Evolutionary conservation across 768 basidiomycete species (phyloP), one percentile per base, ranked within the genome.

Genomic region (Cubamyces sp.): DNA sequence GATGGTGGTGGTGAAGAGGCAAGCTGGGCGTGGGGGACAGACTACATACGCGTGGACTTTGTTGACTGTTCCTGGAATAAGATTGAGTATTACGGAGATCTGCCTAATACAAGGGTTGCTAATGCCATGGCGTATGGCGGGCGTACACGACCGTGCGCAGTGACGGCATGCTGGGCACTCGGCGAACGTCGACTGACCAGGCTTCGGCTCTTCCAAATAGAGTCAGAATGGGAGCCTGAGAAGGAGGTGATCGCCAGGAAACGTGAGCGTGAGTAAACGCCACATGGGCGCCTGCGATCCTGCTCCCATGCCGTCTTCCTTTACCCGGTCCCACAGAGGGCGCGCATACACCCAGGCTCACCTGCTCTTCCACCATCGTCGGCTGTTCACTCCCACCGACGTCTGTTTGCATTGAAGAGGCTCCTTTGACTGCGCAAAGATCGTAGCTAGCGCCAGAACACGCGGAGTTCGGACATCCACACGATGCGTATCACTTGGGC

Each of bases 1-100:
- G 61, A 47, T 57, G 43, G 39, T 46, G 11, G 61, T 62, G 55
- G 43, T 52, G 34, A 52, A 18, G 55, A 42, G 39, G 25, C 53
- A 53, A 46, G 21, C 12, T 23, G 28, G 18, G 11, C 21, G 45
- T 34, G 54, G 21, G 25, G 25, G 14, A 26, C 25, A 15, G 14
- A 26, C 14, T 3, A 49, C 26, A n/a, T n/a, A n/a, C n/a, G n/a
- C n/a, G 48, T 23, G 16, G n/a, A 19, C 14, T 28, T 15, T 11
- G 51, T 53, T 37, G 51, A 53, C 34, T 5, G 39, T 53, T 19
- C 42, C 42, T 34, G 34, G 34, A 11, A 34, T 6, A 34, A 5
- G 34, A 1, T 34, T 34, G 34, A 11, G n/a, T n/a, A 34, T 34
- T 5, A 34, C 34, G 11, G 34, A 34, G 34, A 34, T 34, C 34